Evolutionary conservation across 179 eudicot genomes (phyloP), one percentile per base, ranked within the genome.

Genomic region (Spinacia oleracea): DNA sequence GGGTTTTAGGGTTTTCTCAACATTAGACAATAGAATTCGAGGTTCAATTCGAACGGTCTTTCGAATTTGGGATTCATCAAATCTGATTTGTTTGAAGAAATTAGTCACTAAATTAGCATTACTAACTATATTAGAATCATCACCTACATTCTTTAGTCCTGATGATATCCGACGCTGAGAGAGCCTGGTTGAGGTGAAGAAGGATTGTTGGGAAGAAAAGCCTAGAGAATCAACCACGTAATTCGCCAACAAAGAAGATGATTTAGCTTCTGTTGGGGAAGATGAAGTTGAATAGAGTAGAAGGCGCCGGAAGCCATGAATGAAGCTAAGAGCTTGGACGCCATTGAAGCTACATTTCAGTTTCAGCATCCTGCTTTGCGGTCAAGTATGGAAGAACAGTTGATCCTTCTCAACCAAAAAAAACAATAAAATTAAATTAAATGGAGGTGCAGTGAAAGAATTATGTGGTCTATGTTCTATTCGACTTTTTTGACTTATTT

Each of bases 1-100:
- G 32, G 85, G 85, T 42, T 56, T 76, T 35, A 83, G 82, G 80
- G 85, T 79, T 79, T 79, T 40, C 35, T 78, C 66, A 48, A 78
- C 81, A 6, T 79, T 31, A 40, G 40, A 1, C n/a, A 20, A 4
- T 25, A 79, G 20, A 25, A 76, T 0, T 16, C 20, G 6, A 11
- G 81, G 77, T 7, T 34, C 10, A 0, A 0, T 5, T 42, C 20
- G 64, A 7, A 77, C 32, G 32, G 77, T 8, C 8, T 56, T 70
- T 18, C 40, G 56, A 7, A 83, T 40, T 18, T 80, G 77, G 53
- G 83, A 53, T 35, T 76, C 27, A 3, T 67, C 70, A 31, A 83
- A 46, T 1, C 68, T 80, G 42, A 20, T 9, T 59, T 76, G 63
- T 29, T 72, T 75, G 58, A 83, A 76, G 56, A 75, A 72, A 75